Evolutionary conservation across 2,329 filamentous ascomycete genomes (phyloP).

Genomic region (Fusarium secorum): DNA sequence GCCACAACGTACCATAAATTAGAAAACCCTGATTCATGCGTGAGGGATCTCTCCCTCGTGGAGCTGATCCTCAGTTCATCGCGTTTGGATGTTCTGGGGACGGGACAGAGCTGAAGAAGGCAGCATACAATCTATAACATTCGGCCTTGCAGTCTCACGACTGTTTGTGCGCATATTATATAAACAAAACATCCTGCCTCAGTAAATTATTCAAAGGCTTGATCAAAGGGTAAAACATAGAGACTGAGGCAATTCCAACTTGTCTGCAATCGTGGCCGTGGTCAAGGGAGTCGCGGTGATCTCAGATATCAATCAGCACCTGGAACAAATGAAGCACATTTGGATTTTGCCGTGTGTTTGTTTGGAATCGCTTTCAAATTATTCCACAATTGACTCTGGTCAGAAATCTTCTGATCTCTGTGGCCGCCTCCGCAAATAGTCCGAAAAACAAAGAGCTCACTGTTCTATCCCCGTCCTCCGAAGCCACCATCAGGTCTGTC

Average conservation of each 20-base stretch:
- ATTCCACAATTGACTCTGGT: too few species aligned
- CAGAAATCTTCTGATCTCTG: too few species aligned
- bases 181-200: background rate
- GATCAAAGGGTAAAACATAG: background rate
- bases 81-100: background rate
- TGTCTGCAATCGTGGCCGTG: background rate
- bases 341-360: too few species aligned
- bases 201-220: background rate
- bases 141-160: background rate
- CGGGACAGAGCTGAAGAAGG: background rate
- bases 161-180: background rate
- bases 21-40: background rate
- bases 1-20: background rate
- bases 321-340: too few species aligned
- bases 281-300: background rate
- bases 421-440: background rate
- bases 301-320: background rate
- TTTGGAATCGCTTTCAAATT: too few species aligned
- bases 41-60: background rate
- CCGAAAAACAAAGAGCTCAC: background rate
- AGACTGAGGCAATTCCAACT: background rate
- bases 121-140: background rate
- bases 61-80: background rate
- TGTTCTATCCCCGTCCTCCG: background rate
- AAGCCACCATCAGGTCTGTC: background rate